Conservation (phyloP, 2,329 filamentous ascomycete species). For the Immersiporthe knoxdaviesiana region DNA sequence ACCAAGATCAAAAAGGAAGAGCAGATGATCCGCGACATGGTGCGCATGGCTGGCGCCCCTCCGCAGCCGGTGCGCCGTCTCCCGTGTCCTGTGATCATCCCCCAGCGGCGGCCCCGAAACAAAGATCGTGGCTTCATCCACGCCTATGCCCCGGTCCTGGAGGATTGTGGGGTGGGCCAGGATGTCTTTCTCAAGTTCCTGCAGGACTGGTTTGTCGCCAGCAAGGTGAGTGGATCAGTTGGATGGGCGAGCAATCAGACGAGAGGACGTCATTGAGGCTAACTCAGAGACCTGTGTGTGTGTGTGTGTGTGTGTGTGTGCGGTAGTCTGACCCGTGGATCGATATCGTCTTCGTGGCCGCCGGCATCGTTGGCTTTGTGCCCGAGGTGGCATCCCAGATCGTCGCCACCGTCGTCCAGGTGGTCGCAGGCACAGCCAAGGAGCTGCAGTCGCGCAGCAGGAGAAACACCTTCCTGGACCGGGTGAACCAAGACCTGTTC, state of each 20-base stretch:
- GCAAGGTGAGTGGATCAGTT: conserved; percentile 25
- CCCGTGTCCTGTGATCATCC: conserved; percentile 43
- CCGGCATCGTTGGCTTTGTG: conserved; percentile 33
- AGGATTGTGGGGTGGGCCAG: conserved; percentile 41
- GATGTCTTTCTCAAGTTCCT: conserved; percentile 43
- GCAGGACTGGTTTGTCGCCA: conserved; percentile 37
- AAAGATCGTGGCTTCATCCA: conserved; percentile 44
- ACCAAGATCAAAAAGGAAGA: conserved; percentile 31
- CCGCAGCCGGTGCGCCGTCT: conserved; percentile 30
- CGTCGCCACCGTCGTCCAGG: conserved; percentile 33
- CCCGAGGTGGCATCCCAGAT: conserved; percentile 40
- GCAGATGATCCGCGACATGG: conserved; percentile 30
- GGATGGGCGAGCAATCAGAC: background rate
- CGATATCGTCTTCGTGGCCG: conserved; percentile 33
- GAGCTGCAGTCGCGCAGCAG: conserved; percentile 37
- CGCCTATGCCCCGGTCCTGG: conserved; percentile 43
- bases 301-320: background rate
- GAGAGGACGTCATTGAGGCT: conserved; percentile 13
- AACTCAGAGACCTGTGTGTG: background rate
- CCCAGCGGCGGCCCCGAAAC: conserved; percentile 42
- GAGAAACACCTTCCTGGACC: conserved; percentile 36
- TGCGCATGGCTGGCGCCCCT: conserved; percentile 31
- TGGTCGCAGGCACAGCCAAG: conserved; percentile 34
- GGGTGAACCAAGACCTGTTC: conserved; percentile 37
- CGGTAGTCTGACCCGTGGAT: conserved; percentile 31